phyloP scores from a whole-genome alignment of 495 filamentous ascomycete genomes.

The Trypethelium eluteriae region DNA sequence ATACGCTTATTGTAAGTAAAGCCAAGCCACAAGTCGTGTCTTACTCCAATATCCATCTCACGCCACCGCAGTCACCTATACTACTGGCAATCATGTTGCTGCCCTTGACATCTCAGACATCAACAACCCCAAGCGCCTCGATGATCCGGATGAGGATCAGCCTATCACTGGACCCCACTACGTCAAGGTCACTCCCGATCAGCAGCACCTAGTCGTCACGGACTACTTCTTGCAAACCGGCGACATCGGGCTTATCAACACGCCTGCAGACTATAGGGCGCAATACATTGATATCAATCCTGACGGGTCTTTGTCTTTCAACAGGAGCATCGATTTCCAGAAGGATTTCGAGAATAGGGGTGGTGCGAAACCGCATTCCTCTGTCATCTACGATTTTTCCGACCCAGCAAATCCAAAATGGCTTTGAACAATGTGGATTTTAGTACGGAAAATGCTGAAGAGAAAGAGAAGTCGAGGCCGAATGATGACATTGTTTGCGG shows the following conservation, averaged over 20 bases:
- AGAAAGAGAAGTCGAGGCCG: too few species aligned
- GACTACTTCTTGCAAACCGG: constrained; percentile 62
- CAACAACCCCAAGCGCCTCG: constrained; percentile 51
- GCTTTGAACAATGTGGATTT: neutral
- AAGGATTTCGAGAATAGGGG: constrained; percentile 46
- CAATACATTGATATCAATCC: constrained; percentile 52
- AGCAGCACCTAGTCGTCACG: constrained; percentile 54
- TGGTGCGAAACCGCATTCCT: constrained; percentile 53
- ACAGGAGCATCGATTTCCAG: constrained; percentile 51
- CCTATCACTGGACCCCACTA: constrained; percentile 57
- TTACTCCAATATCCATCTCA: too few species aligned
- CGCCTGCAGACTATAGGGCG: constrained; percentile 54
- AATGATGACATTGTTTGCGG: too few species aligned
- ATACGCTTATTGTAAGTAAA: constrained; percentile 41
- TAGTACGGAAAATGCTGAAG: too few species aligned
- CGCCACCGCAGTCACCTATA: constrained; percentile 54
- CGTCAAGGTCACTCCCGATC: constrained; percentile 56
- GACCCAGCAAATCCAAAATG: constrained; percentile 43
- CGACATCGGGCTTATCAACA: constrained; percentile 55
- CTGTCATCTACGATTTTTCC: constrained; percentile 52
- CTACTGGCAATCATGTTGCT: constrained; percentile 55
- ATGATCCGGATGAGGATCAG: constrained; percentile 51
- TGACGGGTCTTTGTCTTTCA: constrained; percentile 50
- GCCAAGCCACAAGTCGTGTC: constrained; percentile 20
- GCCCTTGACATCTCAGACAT: constrained; percentile 58